A percentile compares a stretch with the other conserved stretches of the same genome.
Evolutionary conservation across 2,329 filamentous ascomycete species (phyloP).

Genomic region (Pseudocercospora cruenta): DNA sequence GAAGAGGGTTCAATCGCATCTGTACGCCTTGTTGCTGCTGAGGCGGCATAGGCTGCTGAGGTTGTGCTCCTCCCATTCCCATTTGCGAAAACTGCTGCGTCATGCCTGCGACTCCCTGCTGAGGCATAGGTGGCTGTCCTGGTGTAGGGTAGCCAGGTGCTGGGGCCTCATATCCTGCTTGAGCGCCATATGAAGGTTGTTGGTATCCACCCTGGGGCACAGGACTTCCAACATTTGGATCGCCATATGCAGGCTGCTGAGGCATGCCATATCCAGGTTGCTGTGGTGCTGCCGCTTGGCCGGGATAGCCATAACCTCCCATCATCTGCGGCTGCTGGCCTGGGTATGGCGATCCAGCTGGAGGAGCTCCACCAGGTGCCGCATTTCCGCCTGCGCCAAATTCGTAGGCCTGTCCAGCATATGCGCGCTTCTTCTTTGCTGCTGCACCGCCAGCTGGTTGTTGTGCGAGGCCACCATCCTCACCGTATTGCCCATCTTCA

Average conservation of each 20-base stretch:
- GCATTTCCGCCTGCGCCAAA: conserved; percentile 84
- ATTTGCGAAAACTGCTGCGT: conserved; percentile 78
- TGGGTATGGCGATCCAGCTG: conserved; percentile 50
- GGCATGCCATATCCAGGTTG: conserved; percentile 40
- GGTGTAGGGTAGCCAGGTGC: conserved; percentile 27
- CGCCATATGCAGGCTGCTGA: conserved; percentile 36
- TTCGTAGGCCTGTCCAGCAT: conserved; percentile 92
- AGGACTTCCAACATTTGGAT: conserved; percentile 28
- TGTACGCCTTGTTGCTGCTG: conserved; percentile 52
- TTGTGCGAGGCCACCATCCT: conserved; percentile 33
- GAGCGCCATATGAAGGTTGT: conserved; percentile 46
- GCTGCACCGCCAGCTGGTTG: conserved; percentile 27
- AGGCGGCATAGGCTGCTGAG: conserved; percentile 50
- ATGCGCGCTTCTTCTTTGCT: conserved; percentile 86
- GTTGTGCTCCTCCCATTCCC: conserved; percentile 62
- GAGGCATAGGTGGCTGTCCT: conserved; percentile 21
- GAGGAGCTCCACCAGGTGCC: conserved; percentile 44
- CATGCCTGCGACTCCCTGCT: conserved; percentile 51
- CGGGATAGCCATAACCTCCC: conserved; percentile 50
- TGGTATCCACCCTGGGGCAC: conserved; percentile 21
- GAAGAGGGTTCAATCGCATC: conserved; percentile 77
- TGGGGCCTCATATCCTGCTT: conserved; percentile 68
- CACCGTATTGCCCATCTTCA: conserved; percentile 24
- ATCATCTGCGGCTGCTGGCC: conserved; percentile 41
- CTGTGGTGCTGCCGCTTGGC: conserved; percentile 30